Evolutionary conservation across 768 basidiomycete species (phyloP).

Genomic region (Pisolithus albus): DNA sequence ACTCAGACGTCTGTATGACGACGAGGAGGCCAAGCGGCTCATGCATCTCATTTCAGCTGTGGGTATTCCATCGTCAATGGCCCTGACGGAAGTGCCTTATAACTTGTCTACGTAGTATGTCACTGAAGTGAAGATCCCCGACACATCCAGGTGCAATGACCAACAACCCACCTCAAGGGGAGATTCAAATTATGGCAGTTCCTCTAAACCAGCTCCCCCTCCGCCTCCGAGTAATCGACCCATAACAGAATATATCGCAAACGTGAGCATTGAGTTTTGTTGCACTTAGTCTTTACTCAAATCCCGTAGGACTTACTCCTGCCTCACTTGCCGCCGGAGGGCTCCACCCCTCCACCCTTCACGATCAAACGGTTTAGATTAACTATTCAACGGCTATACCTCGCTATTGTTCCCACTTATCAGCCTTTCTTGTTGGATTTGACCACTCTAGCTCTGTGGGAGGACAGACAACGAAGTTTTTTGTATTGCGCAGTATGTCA

Average conservation of each 20-base stretch:
- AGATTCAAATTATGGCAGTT: not conserved
- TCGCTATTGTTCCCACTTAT: slow-evolving; percentile 46
- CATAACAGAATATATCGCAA: slow-evolving; percentile 21
- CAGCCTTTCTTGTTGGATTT: slow-evolving; percentile 36
- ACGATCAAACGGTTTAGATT: slow-evolving; percentile 47
- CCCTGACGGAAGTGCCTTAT: not conserved
- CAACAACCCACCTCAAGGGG: not conserved
- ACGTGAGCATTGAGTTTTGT: slow-evolving; percentile 13
- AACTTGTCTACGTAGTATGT: slow-evolving; percentile 39
- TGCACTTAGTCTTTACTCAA: not conserved
- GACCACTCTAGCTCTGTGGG: slow-evolving; percentile 48
- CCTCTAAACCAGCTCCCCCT: slow-evolving; percentile 3
- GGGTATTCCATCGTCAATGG: slow-evolving; percentile 17
- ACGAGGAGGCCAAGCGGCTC: slow-evolving; percentile 58
- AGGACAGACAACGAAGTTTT: slow-evolving; percentile 40
- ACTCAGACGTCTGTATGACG: slow-evolving; percentile 53
- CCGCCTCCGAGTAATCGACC: slow-evolving; percentile 12
- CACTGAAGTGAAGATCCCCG: slow-evolving; percentile 43
- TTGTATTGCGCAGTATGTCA: slow-evolving; percentile 45
- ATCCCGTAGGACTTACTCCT: slow-evolving; percentile 33
- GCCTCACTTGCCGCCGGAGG: slow-evolving; percentile 40
- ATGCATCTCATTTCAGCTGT: slow-evolving; percentile 56
- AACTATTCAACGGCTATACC: slow-evolving; percentile 48
- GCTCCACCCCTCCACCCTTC: slow-evolving; percentile 39
- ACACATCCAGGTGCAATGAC: slow-evolving; percentile 18